Percentiles rank a stretch among this genome's conserved stretches.
phyloP scores from a whole-genome alignment of 768 basidiomycete species.

The Gyrodon lividus region DNA sequence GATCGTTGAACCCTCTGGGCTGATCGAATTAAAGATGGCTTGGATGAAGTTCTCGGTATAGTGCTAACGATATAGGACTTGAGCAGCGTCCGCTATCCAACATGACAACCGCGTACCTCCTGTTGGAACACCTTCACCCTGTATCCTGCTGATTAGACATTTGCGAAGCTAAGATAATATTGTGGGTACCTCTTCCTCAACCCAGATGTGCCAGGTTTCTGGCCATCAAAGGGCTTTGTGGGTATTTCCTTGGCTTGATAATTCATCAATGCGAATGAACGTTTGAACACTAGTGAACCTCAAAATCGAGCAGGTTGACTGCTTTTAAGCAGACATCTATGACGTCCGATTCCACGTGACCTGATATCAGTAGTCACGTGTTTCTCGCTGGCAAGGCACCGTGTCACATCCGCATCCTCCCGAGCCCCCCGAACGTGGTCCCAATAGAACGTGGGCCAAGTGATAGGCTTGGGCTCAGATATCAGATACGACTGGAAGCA shows the following conservation, averaged over 20 bases:
- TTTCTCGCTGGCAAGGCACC: neutral
- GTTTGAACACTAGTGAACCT: neutral
- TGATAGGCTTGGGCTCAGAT: no score
- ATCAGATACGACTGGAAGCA: no score
- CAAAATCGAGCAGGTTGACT: neutral
- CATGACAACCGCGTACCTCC: slow-evolving; percentile 53
- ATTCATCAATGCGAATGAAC: slow-evolving; percentile 36
- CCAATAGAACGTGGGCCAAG: no score
- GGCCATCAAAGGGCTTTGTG: slow-evolving; percentile 88
- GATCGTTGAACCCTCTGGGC: slow-evolving; percentile 73
- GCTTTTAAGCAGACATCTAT: slow-evolving; percentile 18
- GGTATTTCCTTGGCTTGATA: slow-evolving; percentile 59
- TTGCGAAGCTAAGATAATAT: slow-evolving; percentile 8
- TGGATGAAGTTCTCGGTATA: slow-evolving; percentile 99
- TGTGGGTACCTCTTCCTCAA: slow-evolving; percentile 82
- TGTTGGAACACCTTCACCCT: slow-evolving; percentile 99
- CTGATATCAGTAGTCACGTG: slow-evolving; percentile 4
- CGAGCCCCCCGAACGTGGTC: no score
- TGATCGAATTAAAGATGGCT: slow-evolving; percentile 89
- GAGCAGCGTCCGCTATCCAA: slow-evolving; percentile 12
- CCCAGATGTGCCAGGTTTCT: slow-evolving; percentile 98
- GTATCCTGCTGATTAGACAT: slow-evolving; percentile 20
- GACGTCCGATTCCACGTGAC: slow-evolving; percentile 24
- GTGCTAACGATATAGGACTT: slow-evolving; percentile 52
- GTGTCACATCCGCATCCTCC: no score